Evolutionary conservation across 306 rosid species (phyloP), one percentile per base, ranked within the genome.

Genomic region (Cicer bijugum): DNA sequence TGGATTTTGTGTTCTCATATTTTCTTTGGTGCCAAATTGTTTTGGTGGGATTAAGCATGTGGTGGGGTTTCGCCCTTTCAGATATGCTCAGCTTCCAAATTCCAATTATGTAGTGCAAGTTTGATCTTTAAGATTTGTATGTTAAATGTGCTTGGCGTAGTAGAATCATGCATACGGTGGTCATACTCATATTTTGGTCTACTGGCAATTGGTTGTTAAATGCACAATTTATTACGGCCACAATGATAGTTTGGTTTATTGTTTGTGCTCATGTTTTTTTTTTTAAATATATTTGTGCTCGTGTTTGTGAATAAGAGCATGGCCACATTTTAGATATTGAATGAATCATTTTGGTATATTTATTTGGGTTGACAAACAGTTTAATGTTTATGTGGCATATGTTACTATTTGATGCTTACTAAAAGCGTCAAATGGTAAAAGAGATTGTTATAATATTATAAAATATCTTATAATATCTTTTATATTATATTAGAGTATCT

Each of bases 361-460:
- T 45, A 17, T 70, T 33, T 35, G 75, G 76, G 60, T 79, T 79
- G 69, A 72, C 72, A 51, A 51, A 44, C 46, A 57, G 37, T 66
- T 60, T 14, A 59, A 48, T 77, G 50, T 71, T 75, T 67, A 6
- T 63, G 53, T 78, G 77, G 77, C 89, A 89, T 97, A 90, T 91
- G 87, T 82, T 94, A 91, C 74, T 80, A 78, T 73, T 94, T 63
- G 97, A 94, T 81, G 90, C 91, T 56, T 84, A 88, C 84, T 80
- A 85, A 79, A 79, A 81, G 75, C 78, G 0, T 66, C 83, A 89
- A 82, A 80, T 89, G 78, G 91, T 86, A 79, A 89, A 88, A 23
- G 19, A 17, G n/a, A n/a, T n/a, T n/a, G n/a, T n/a, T n/a, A n/a
- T n/a, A n/a, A n/a, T n/a, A n/a, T n/a, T n/a, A n/a, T n/a, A n/a